Evolutionary conservation across 2,329 filamentous ascomycete genomes (phyloP), one percentile per base, ranked within the genome.

Genomic region (Penicillium glabrum): DNA sequence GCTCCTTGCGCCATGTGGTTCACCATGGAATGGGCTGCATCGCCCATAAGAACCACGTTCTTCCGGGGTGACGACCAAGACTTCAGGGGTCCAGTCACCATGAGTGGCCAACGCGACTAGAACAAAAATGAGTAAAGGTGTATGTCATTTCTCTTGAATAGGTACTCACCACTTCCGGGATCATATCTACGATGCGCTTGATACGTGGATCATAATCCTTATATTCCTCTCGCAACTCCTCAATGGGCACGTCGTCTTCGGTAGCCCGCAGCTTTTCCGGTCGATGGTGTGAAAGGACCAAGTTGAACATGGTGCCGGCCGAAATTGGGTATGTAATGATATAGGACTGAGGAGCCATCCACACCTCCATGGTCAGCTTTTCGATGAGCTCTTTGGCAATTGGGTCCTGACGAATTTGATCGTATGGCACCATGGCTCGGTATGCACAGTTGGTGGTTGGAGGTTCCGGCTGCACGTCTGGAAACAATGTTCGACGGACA

Each of bases 311-410:
- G 46, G 72, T 75, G 11, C 76, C 77, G 2, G 71, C 73, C n/a
- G 70, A 73, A 26, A 82, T 76, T 1, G 77, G 77, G 57, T 80
- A 80, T 3, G 76, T 75, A 50, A 82, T 80, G 61, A 79, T 77
- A 56, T 79, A 78, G 3, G 69, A 63, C 13, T 70, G 68, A 5
- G 67, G 53, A 2, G 60, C 57, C 61, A 64, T 64, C 79, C 79
- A 81, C 14, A 79, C 76, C 53, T 80, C 77, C 62, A 81, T 79
- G 9, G 76, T 77, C 6, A 69, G 67, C 53, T 75, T 70, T 24
- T 72, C 69, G 8, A 76, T 67, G 13, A 79, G 67, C 24, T 70
- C 66, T 23, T 69, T 71, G 3, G 79, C 68, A 26, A 78, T 56
- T 1, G 77, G 76, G 56, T 81, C 79, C 41, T 72, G 63, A 14